Evolutionary conservation across 495 filamentous ascomycete genomes (phyloP), one percentile per base, ranked within the genome.

Genomic region (Cercophora samala): DNA sequence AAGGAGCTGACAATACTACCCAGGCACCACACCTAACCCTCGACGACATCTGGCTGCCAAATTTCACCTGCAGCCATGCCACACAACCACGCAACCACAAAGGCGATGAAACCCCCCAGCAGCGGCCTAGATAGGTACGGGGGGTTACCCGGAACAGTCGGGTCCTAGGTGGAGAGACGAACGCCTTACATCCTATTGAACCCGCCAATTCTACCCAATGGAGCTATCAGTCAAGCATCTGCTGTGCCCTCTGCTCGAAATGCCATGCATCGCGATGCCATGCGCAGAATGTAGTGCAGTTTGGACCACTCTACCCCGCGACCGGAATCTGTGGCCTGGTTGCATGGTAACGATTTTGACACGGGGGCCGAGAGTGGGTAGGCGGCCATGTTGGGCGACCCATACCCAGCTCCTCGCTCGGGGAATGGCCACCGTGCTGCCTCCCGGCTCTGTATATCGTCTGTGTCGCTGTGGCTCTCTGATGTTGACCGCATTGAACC

Each of bases 271-370:
- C 37, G 29, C 52, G 60, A 67, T 63, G 63, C 59, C 60, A 59
- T 63, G 24, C 26, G 25, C 65, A 46, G 22, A 11, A n/a, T 19
- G 22, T 9, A 18, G n/a, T 15, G 37, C n/a, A 58, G 26, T 46
- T 46, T 17, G 13, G 13, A 46, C 9, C 37, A 13, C 11, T 46
- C 8, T 46, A 66, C 64, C 64, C 64, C 60, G 68, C 68, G 60
- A 55, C 68, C 68, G 4, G 54, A 26, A 65, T 54, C 64, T 63
- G 64, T 69, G 64, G 61, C 64, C 68, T n/a, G 23, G 22, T 60
- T 66, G 67, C 67, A 69, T 63, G 60, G 63, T 52, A 59, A 66
- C 19, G 63, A 53, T 62, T 59, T 55, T 59, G 67, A 42, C 64
- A 64, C 51, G 66, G 64, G 56, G 11, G 55, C 4, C 13, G 58